phyloP scores from a whole-genome alignment of 2,329 filamentous ascomycete genomes.

The Dactylellina parvicollis region DNA sequence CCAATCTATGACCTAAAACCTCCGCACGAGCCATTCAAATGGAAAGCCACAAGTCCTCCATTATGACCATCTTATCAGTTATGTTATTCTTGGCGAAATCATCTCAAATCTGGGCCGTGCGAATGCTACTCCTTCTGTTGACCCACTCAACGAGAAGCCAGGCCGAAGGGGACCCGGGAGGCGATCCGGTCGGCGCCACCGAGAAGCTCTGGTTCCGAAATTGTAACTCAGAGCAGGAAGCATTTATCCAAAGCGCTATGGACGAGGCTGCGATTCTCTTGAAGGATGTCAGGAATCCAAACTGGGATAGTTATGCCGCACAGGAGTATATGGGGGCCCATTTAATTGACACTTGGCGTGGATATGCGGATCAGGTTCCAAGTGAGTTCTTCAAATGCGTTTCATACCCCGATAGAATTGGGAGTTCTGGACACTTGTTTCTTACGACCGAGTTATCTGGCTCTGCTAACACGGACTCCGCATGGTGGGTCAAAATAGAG shows the following conservation, averaged over 20 bases:
- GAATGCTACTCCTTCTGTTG: no score
- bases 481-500: no score
- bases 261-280: not conserved
- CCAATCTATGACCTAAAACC: no score
- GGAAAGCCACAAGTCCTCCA: no score
- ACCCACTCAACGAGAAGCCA: not conserved
- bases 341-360: not conserved
- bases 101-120: no score
- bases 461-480: not conserved
- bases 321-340: conserved; percentile 24
- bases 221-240: not conserved
- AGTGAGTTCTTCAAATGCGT: not conserved
- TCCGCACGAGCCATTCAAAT: no score
- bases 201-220: conserved; percentile 6
- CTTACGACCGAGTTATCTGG: not conserved
- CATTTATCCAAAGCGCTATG: not conserved
- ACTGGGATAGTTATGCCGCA: conserved; percentile 11
- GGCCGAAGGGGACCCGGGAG: not conserved
- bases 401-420: no score
- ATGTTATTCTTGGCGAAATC: no score
- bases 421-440: no score
- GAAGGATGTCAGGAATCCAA: not conserved
- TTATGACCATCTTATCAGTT: no score
- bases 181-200: not conserved
- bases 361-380: not conserved